Conservation (phyloP, 2,329 filamentous ascomycete species). For the Diplodia mutila region DNA sequence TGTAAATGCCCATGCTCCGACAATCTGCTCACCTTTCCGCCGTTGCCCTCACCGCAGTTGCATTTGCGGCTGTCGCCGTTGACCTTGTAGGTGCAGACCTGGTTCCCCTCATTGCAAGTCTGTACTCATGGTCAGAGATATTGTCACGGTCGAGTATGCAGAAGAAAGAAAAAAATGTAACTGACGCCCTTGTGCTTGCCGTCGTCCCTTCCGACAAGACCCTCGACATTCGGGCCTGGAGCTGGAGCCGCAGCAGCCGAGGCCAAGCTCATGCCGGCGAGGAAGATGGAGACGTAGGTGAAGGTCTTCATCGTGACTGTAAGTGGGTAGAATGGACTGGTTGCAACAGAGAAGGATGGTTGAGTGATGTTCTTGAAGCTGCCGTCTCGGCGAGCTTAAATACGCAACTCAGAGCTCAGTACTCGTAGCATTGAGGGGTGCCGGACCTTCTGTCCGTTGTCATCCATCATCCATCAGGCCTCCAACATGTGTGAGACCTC, state of each 20-base stretch:
- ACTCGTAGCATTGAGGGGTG: background rate
- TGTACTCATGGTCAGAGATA: background rate
- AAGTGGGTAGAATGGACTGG: background rate
- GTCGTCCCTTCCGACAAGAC: background rate
- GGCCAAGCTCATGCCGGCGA: background rate
- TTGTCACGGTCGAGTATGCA: fast-evolving
- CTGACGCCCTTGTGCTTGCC: background rate
- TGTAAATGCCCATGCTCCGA: background rate
- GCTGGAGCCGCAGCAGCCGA: background rate
- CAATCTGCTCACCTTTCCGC: background rate
- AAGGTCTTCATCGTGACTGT: background rate
- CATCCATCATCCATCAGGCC: background rate
- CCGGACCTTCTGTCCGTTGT: background rate
- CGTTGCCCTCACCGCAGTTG: background rate
- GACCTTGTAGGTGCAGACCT: background rate
- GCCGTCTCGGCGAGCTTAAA: background rate
- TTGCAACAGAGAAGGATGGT: background rate
- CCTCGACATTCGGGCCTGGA: background rate
- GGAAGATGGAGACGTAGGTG: background rate
- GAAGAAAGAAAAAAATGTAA: background rate
- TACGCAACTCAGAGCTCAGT: background rate
- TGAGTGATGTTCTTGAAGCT: background rate
- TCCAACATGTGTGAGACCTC: background rate
- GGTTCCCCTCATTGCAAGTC: background rate
- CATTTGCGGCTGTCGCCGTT: background rate